A percentile compares a stretch with the other conserved stretches of the same genome.
Evolutionary conservation across 306 rosid species (phyloP).

Genomic region (Prunus mume): DNA sequence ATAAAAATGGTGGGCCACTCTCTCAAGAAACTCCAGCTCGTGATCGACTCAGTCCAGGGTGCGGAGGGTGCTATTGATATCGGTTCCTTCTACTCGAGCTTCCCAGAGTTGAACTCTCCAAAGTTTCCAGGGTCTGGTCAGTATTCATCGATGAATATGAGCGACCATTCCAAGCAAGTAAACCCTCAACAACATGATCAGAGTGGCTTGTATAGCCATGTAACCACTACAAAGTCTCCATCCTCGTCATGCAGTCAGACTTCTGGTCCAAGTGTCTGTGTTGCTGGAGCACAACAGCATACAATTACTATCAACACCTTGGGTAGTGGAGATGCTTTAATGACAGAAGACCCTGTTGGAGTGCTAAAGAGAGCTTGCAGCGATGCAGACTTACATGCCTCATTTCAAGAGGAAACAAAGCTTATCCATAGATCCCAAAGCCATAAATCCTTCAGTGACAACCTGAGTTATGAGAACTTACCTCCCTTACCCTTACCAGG

Average conservation of each 20-base stretch:
- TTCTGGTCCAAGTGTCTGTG: slow-evolving; percentile 24
- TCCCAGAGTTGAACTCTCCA: slow-evolving; percentile 51
- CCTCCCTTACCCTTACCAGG: slow-evolving; percentile 26
- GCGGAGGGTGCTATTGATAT: slow-evolving; percentile 64
- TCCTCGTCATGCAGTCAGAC: slow-evolving; percentile 42
- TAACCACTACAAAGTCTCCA: slow-evolving; percentile 31
- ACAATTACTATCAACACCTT: slow-evolving; percentile 18
- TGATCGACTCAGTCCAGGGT: slow-evolving; percentile 64
- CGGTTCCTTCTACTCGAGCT: slow-evolving; percentile 50
- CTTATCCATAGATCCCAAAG: slow-evolving; percentile 20
- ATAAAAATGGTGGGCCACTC: slow-evolving; percentile 70
- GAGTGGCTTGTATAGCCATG: slow-evolving; percentile 23
- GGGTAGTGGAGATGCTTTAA: slow-evolving; percentile 15
- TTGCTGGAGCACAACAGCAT: slow-evolving; percentile 18
- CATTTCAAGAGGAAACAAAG: slow-evolving; percentile 33
- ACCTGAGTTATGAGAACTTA: slow-evolving; percentile 12
- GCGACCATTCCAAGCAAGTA: slow-evolving; percentile 17
- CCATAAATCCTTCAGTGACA: slow-evolving; percentile 21
- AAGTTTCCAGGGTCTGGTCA: slow-evolving; percentile 11
- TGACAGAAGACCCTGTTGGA: slow-evolving; percentile 31
- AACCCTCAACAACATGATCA: slow-evolving; percentile 6
- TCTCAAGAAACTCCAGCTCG: slow-evolving; percentile 57
- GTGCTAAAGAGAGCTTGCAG: slow-evolving; percentile 25
- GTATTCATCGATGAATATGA: slow-evolving; percentile 16
- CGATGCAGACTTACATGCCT: slow-evolving; percentile 20